Percentiles rank a stretch among this genome's conserved stretches.
Evolutionary conservation across 257 asterid genomes (phyloP).

Genomic region (Solanum commersonii): DNA sequence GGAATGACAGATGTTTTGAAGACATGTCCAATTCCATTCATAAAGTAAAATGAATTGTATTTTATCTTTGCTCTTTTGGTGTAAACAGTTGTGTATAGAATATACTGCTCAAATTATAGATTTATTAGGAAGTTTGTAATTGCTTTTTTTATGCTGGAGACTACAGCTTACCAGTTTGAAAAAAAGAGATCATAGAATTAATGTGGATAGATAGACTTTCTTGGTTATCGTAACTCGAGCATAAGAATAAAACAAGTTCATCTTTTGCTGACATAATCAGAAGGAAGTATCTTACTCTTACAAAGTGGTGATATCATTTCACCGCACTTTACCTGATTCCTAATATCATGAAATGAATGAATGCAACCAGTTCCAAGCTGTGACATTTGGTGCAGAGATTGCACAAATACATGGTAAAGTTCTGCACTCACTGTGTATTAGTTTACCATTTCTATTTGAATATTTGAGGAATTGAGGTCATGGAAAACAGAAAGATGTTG

Average conservation of each 20-base stretch:
- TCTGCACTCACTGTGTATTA: background rate
- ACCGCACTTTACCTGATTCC: background rate
- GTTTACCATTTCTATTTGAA: background rate
- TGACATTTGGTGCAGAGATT: background rate
- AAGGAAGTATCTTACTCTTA: background rate
- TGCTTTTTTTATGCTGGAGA: background rate
- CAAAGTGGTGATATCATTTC: background rate
- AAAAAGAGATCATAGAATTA: background rate
- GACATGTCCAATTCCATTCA: background rate
- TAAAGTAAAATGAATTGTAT: background rate
- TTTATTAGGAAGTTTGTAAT: background rate
- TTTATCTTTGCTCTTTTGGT: background rate
- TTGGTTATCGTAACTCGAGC: background rate
- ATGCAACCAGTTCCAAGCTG: background rate
- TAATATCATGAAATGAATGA: background rate
- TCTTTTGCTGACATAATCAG: background rate
- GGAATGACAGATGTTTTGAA: background rate
- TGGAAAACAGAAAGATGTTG: background rate
- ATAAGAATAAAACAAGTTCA: background rate
- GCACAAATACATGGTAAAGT: background rate
- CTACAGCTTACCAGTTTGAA: background rate
- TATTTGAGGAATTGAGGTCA: background rate
- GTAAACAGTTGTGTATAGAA: background rate
- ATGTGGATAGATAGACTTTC: background rate
- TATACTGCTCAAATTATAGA: background rate